Evolutionary conservation across 2,329 filamentous ascomycete genomes (phyloP).

Genomic region (Pseudophaeomoniella oleicola): DNA sequence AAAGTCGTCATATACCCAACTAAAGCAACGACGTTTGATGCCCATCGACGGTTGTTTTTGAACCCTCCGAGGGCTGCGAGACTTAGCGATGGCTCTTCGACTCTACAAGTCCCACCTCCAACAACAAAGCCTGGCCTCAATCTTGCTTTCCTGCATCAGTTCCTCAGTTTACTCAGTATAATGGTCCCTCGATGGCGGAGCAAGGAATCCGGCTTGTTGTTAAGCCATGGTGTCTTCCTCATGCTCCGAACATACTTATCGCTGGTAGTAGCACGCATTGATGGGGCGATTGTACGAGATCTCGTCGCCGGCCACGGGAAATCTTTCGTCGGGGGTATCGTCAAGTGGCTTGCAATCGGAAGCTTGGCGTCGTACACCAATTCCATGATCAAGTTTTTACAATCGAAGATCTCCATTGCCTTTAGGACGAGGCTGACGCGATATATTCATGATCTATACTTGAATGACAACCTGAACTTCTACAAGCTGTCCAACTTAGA

Average conservation of each 20-base stretch:
- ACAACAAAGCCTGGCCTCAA: slow-evolving; percentile 92
- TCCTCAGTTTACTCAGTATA: slow-evolving; percentile 88
- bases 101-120: slow-evolving; percentile 59
- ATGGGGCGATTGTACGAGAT: slow-evolving; percentile 92
- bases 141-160: slow-evolving; percentile 90
- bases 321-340: slow-evolving; percentile 72
- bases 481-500: slow-evolving; percentile 91
- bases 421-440: slow-evolving; percentile 88
- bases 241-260: slow-evolving; percentile 90
- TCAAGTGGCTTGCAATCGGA: slow-evolving; percentile 91
- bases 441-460: slow-evolving; percentile 93
- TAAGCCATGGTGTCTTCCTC: slow-evolving; percentile 80
- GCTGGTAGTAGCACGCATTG: slow-evolving; percentile 77
- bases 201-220: slow-evolving; percentile 80
- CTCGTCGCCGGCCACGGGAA: slow-evolving; percentile 89
- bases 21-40: slow-evolving; percentile 89
- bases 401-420: slow-evolving; percentile 95
- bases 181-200: slow-evolving; percentile 93
- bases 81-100: slow-evolving; percentile 49
- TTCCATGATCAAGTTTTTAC: slow-evolving; percentile 96
- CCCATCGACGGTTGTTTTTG: slow-evolving; percentile 81
- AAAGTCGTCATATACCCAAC: slow-evolving; percentile 86
- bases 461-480: slow-evolving; percentile 89
- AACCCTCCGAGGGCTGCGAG: slow-evolving; percentile 77
- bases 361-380: slow-evolving; percentile 94